Evolutionary conservation across 352 stramenopile genomes (phyloP), one percentile per base, ranked within the genome.

Genomic region (Globisporangium camurandrum): DNA sequence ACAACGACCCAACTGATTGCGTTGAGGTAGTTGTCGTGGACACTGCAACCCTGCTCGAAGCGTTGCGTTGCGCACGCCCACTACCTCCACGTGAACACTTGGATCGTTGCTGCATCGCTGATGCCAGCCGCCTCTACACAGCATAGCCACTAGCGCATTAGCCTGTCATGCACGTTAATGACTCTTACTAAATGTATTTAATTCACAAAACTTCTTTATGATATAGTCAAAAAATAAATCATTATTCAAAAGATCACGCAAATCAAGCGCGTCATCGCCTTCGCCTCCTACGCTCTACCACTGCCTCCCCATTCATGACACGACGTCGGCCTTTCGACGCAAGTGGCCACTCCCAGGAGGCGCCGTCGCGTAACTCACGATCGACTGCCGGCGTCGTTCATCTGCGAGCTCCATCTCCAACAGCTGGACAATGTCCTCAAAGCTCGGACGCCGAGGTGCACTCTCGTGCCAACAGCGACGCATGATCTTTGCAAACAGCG

Each of bases 401-500:
- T 78, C 70, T 24, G 60, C 53, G 19, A 91, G 55, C 51, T 91
- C 79, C 51, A 85, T 84, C 49, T 85, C 74, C 26, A 91, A 60
- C 27, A 91, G 43, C 55, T 83, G 72, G 34, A 91, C 79, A 28
- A 91, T 88, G 39, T 91, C 76, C 54, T 84, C 73, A 49, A 91
- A 91, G 48, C 49, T 84, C 0, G 76, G 79, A 23, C 79, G 72
- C n/a, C 76, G 72, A 33, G 79, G 46, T 0, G 79, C 71, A 41
- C 81, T 81, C 33, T 84, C 61, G 59, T 88, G 76, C 79, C 79
- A 91, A 53, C 76, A 87, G 14, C 75, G 75, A 26, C 72, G 69
- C 79, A 91, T 91, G 65, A 91, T 85, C 66, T 87, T 91, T 33
- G 66, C 62, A 63, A 91, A 88, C 24, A 87, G 55, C 16, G 59